Evolutionary conservation across 2,329 filamentous ascomycete species (phyloP).

Genomic region (Exophiala oligosperma): DNA sequence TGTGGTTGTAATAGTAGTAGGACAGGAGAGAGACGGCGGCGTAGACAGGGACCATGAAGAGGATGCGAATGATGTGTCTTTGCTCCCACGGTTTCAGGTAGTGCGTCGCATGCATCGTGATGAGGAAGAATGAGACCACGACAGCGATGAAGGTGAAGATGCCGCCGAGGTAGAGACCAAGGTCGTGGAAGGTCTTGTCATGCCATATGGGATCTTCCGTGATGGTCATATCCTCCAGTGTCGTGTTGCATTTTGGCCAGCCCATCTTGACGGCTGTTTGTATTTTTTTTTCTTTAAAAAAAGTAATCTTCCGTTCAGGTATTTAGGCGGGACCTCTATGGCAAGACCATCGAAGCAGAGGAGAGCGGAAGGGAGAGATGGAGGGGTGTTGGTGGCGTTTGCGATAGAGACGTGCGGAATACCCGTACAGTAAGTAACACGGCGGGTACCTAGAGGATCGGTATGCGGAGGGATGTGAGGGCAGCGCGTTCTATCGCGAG

Average conservation of each 20-base stretch:
- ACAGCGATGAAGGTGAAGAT: slow-evolving; percentile 55
- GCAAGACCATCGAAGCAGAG: not conserved
- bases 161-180: slow-evolving; percentile 56
- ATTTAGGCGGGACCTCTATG: not conserved
- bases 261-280: slow-evolving; percentile 33
- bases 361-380: not conserved
- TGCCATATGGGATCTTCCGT: slow-evolving; percentile 50
- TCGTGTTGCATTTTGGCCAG: slow-evolving; percentile 53
- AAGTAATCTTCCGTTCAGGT: not conserved
- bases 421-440: not conserved
- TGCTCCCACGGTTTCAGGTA: slow-evolving; percentile 62
- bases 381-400: not conserved
- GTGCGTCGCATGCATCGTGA: slow-evolving; percentile 59
- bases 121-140: slow-evolving; percentile 53
- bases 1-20: slow-evolving; percentile 71
- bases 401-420: not conserved
- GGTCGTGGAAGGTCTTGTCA: slow-evolving; percentile 56
- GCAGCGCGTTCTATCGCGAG: not conserved
- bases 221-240: slow-evolving; percentile 49
- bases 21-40: slow-evolving; percentile 71
- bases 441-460: not conserved
- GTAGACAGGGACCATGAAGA: slow-evolving; percentile 86
- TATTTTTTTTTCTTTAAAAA: not conserved
- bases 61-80: slow-evolving; percentile 76
- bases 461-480: not conserved